phyloP scores from a whole-genome alignment of 192 early-diverging fungal species.

The Backusella psychrophila region DNA sequence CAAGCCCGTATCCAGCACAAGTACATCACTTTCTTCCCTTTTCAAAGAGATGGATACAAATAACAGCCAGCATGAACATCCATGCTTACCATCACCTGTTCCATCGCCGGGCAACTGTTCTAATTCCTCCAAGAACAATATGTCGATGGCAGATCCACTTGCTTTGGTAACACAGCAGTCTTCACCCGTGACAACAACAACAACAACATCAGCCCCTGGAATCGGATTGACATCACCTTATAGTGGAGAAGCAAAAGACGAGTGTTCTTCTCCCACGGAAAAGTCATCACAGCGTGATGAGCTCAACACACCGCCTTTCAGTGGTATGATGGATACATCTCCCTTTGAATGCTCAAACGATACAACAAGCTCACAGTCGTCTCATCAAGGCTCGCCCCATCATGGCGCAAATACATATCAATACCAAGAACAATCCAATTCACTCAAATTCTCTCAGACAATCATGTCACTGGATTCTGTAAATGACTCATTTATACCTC shows the following conservation, averaged over 20 bases:
- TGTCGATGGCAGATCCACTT: constrained; percentile 16
- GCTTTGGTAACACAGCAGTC: constrained; percentile 6
- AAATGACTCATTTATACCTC: constrained; percentile 2
- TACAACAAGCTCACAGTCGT: not conserved
- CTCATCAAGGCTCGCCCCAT: not conserved
- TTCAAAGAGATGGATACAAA: not conserved
- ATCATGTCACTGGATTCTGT: not conserved
- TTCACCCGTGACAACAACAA: constrained; percentile 19
- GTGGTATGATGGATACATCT: constrained; percentile 4
- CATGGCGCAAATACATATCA: not conserved
- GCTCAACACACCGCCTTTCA: not conserved
- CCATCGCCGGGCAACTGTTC: constrained; percentile 3
- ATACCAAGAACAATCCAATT: not conserved
- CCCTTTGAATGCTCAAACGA: constrained; percentile 5
- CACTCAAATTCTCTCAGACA: not conserved
- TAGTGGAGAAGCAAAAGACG: not conserved
- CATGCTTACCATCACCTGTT: constrained; percentile 1
- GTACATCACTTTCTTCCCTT: not conserved
- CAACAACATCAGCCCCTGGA: constrained; percentile 9
- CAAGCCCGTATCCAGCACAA: not conserved
- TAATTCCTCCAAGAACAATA: not conserved
- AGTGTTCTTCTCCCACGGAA: not conserved
- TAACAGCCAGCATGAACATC: not conserved
- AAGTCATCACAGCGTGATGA: not conserved
- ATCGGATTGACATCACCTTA: constrained; percentile 10